Percentiles rank a stretch among this genome's conserved stretches.
Evolutionary conservation across 257 asterid species (phyloP).

Genomic region (Parsonsia alboflavescens): DNA sequence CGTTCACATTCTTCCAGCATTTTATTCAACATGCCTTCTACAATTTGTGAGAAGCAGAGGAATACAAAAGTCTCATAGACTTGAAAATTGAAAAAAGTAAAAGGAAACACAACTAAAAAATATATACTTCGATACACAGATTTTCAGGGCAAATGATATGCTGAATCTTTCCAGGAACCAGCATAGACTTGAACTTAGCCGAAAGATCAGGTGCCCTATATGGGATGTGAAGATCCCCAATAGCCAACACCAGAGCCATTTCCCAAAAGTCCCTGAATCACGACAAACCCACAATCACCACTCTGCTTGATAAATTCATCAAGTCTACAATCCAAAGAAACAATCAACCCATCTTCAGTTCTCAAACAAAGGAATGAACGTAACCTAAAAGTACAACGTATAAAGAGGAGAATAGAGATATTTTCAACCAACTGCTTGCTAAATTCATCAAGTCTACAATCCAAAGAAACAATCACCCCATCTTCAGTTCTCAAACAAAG

Average conservation of each 20-base stretch:
- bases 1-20: too few species aligned
- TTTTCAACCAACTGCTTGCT: too few species aligned
- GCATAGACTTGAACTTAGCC: conserved; percentile 25
- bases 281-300: background rate
- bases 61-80: too few species aligned
- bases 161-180: conserved; percentile 72
- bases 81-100: too few species aligned
- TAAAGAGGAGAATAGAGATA: too few species aligned
- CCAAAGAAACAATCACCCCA: background rate
- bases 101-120: background rate
- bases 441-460: conserved; percentile 4
- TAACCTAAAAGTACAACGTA: background rate
- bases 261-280: background rate
- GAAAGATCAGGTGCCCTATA: conserved; percentile 70
- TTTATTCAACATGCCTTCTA: too few species aligned
- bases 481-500: background rate
- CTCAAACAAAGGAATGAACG: background rate
- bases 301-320: conserved; percentile 13
- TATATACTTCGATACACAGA: conserved; percentile 66
- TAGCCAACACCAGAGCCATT: conserved; percentile 28
- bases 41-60: too few species aligned
- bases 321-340: background rate
- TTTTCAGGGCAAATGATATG: conserved; percentile 88
- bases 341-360: background rate
- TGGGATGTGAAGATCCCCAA: conserved; percentile 29